Evolutionary conservation across 129 eudicot species (phyloP).

Genomic region (Sambucus nigra): DNA sequence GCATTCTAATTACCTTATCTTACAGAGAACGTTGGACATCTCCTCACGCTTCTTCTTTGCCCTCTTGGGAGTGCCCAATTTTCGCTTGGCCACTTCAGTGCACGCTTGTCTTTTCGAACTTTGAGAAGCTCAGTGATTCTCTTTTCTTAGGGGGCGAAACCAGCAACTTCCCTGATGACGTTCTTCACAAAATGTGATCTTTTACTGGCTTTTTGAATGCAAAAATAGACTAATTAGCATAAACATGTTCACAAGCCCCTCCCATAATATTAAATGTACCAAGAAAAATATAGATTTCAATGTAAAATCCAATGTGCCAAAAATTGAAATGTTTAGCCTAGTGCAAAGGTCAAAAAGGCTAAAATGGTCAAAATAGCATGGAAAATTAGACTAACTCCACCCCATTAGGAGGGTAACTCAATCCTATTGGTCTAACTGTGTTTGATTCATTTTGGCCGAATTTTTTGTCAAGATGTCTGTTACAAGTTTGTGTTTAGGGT

Average conservation of each 20-base stretch:
- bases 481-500: no score
- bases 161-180: conserved; percentile 57
- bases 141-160: conserved; percentile 65
- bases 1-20: conserved; percentile 34
- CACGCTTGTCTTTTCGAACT: conserved; percentile 61
- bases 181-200: conserved; percentile 38
- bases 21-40: conserved; percentile 54
- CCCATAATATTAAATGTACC: neutral
- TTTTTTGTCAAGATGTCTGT: no score
- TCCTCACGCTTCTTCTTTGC: conserved; percentile 70
- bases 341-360: no score
- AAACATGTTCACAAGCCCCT: neutral
- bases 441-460: no score
- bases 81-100: conserved; percentile 59
- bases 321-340: no score
- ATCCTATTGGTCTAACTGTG: no score
- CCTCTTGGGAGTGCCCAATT: conserved; percentile 68
- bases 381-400: no score
- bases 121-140: conserved; percentile 53
- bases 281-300: neutral
- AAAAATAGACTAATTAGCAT: neutral
- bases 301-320: no score
- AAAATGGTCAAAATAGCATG: no score
- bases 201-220: conserved; percentile 41
- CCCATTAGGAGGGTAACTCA: no score